Evolutionary conservation across 257 asterid species (phyloP).

Genomic region (Craterostigma plantagineum): DNA sequence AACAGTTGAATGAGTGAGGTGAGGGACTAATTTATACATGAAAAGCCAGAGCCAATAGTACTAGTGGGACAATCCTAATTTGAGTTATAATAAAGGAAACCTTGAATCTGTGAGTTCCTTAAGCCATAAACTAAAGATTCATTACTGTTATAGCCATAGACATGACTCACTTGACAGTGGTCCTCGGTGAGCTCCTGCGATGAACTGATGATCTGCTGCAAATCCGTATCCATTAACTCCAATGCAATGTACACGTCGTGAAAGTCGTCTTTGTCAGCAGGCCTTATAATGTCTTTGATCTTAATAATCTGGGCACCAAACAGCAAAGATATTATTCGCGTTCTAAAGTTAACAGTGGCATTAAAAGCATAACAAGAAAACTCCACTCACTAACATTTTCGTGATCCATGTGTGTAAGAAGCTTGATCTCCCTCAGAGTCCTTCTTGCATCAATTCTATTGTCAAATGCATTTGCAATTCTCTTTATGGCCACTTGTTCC

Average conservation of each 20-base stretch:
- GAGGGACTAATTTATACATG: too few species aligned
- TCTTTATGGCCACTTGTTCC: constrained; percentile 78
- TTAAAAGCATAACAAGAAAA: not conserved
- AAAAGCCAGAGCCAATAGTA: too few species aligned
- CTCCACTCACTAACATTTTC: constrained; percentile 47
- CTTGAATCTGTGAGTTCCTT: too few species aligned
- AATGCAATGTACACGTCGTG: constrained; percentile 68
- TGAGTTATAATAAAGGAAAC: too few species aligned
- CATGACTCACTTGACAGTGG: constrained; percentile 56
- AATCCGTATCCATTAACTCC: constrained; percentile 84
- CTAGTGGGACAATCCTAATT: too few species aligned
- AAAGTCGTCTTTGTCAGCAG: constrained; percentile 47
- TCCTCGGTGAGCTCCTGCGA: constrained; percentile 68
- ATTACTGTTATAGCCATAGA: not conserved
- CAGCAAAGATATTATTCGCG: not conserved
- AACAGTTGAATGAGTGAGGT: not conserved
- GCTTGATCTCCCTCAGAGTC: constrained; percentile 80
- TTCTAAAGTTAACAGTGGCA: too few species aligned
- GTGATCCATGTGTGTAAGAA: constrained; percentile 85
- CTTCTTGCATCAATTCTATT: constrained; percentile 74
- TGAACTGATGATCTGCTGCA: constrained; percentile 75
- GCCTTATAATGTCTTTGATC: constrained; percentile 60
- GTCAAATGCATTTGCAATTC: constrained; percentile 77
- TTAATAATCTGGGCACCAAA: constrained; percentile 33
- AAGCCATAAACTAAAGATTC: not conserved